A percentile compares a stretch with the other conserved stretches of the same genome.
phyloP scores from a whole-genome alignment of 2,329 filamentous ascomycete genomes.

The Ceratocystis lukuohia region DNA sequence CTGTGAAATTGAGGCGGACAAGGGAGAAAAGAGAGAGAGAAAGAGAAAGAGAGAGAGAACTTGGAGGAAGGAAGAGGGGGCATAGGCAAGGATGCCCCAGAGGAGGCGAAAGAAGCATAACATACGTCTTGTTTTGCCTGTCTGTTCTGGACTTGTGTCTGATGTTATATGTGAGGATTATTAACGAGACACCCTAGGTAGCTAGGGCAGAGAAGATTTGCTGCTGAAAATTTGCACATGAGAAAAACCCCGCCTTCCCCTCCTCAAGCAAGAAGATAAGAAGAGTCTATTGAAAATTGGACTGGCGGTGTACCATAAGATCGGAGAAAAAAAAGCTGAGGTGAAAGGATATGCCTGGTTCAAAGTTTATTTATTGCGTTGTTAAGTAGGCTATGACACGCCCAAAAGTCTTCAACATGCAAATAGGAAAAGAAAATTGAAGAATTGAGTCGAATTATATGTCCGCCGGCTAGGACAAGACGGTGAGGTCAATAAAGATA shows the following conservation, averaged over 20 bases:
- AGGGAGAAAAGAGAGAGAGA: background rate
- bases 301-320: background rate
- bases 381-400: background rate
- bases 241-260: background rate
- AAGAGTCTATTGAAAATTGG: background rate
- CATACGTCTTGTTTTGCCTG: background rate
- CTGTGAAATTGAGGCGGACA: constrained; percentile 1
- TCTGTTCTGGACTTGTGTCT: background rate
- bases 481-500: background rate
- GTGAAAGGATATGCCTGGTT: constrained; percentile 4
- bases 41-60: background rate
- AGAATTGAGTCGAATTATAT: background rate
- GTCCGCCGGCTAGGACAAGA: background rate
- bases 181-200: background rate
- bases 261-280: background rate
- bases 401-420: constrained; percentile 6
- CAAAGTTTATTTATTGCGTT: background rate
- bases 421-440: background rate
- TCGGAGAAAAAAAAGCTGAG: background rate
- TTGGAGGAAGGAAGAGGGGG: background rate
- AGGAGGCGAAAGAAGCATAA: background rate
- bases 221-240: background rate
- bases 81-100: background rate
- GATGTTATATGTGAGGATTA: background rate
- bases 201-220: background rate